Evolutionary conservation across 148 eudicot species (phyloP).

Genomic region (Suaeda aralocaspica): DNA sequence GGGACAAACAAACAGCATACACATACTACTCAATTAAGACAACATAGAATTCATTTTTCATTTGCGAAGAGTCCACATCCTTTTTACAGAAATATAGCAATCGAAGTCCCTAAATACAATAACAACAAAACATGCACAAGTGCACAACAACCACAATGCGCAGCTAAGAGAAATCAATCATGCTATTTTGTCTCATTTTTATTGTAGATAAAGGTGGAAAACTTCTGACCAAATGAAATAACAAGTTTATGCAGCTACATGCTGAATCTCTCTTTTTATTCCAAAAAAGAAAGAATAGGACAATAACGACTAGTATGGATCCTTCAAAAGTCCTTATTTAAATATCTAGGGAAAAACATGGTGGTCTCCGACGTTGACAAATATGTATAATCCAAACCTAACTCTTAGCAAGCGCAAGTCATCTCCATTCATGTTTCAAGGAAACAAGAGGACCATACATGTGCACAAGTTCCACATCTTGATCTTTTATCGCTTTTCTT

Average conservation of each 20-base stretch:
- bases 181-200: not conserved
- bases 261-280: not conserved
- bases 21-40: not conserved
- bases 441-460: not conserved
- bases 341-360: not conserved
- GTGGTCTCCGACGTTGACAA: not conserved
- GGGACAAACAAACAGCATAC: not conserved
- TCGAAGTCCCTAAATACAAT: not conserved
- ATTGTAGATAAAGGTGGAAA: not conserved
- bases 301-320: not conserved
- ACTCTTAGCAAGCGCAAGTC: too few species aligned
- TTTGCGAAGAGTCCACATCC: not conserved
- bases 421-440: not conserved
- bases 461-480: not conserved
- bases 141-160: not conserved
- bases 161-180: constrained; percentile 14
- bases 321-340: not conserved
- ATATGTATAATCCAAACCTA: not conserved
- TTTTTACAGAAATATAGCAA: not conserved
- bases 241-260: not conserved
- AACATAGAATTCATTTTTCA: not conserved
- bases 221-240: not conserved
- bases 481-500: not conserved
- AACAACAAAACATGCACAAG: not conserved
- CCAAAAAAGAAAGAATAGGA: not conserved